Percentiles rank a stretch among this genome's conserved stretches.
These are phyloP conservation scores for Scytalidium sp. DNA, from an alignment of 2,329 filamentous ascomycete species.

Conservation along the genomic window DNA sequence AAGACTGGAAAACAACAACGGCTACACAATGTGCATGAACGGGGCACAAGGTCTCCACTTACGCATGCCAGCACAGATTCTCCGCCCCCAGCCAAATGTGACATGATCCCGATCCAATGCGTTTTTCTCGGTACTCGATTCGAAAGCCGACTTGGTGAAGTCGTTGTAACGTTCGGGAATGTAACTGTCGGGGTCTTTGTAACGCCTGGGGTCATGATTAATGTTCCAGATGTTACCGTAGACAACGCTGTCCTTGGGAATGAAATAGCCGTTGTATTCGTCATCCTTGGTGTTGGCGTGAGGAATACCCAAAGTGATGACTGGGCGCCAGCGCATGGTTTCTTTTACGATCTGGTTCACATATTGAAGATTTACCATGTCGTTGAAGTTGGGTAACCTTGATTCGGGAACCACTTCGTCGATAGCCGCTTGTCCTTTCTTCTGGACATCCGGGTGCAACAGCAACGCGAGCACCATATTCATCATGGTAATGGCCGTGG, in stretches of 20 bases:
- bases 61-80: constrained; percentile 56
- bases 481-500: constrained; percentile 28
- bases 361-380: constrained; percentile 38
- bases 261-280: constrained; percentile 28
- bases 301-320: constrained; percentile 5
- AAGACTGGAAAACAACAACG: too few species aligned
- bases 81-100: constrained; percentile 32
- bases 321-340: constrained; percentile 39
- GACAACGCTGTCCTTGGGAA: constrained; percentile 36
- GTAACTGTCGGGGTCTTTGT: constrained; percentile 37
- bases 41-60: too few species aligned
- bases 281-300: constrained; percentile 8
- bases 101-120: constrained; percentile 27
- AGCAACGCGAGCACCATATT: constrained; percentile 37
- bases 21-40: too few species aligned
- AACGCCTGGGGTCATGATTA: constrained; percentile 28
- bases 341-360: constrained; percentile 43
- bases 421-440: constrained; percentile 40
- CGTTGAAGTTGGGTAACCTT: constrained; percentile 41
- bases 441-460: constrained; percentile 38
- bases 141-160: neutral
- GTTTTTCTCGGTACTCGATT: constrained; percentile 6
- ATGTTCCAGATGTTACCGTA: constrained; percentile 35
- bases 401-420: constrained; percentile 41
- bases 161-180: constrained; percentile 34